Base-by-base conservation (phyloP, 2,329 filamentous ascomycete genomes). In the Orbilia quercus region DNA sequence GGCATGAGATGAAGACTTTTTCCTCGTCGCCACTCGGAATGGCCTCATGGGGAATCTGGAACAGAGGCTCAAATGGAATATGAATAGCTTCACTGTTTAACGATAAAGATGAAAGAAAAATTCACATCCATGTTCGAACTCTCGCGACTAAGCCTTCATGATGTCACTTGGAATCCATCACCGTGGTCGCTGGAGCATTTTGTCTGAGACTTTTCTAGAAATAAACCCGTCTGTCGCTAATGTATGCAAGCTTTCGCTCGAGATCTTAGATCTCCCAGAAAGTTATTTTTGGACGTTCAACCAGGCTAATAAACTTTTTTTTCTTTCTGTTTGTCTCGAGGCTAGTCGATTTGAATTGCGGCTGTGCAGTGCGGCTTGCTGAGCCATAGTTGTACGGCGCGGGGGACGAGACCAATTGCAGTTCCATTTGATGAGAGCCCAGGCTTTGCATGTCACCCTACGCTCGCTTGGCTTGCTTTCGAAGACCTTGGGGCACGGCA, bases 51-150 rank as follows among this genome's bases (percentile, higher is more conserved):
- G 34, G 11, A 9, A 2, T 22, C 6, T 45, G 18, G 20, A 16
- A 45, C 16, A 48, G 65, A 67, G 63, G 63, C 63, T 67, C 53
- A 67, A 67, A 53, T 67, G 57, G 53, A 42, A 14, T 48, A 45
- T 54, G n/a, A 45, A 50, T 50, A 64, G 38, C 28, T 5, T 31
- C 28, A 5, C 28, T 4, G 9, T 5, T 5, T 5, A 31, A 9
- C 4, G 9, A 5, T 31, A 5, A 31, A 31, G 28, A 9, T 31
- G 4, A 31, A 31, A 31, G 9, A 31, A 31, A 31, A 5, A 5
- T 31, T 31, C 9, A 5, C 28, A 4, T 31, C 28, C 28, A 31
- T 31, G 28, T 31, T 9, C 28, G n/a, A n/a, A n/a, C n/a, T n/a
- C 9, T 31, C 9, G 28, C 28, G 28, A 9, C 4, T 31, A 31